Evolutionary conservation across 2,329 filamentous ascomycete genomes (phyloP).

Genomic region (Trichoderma breve): DNA sequence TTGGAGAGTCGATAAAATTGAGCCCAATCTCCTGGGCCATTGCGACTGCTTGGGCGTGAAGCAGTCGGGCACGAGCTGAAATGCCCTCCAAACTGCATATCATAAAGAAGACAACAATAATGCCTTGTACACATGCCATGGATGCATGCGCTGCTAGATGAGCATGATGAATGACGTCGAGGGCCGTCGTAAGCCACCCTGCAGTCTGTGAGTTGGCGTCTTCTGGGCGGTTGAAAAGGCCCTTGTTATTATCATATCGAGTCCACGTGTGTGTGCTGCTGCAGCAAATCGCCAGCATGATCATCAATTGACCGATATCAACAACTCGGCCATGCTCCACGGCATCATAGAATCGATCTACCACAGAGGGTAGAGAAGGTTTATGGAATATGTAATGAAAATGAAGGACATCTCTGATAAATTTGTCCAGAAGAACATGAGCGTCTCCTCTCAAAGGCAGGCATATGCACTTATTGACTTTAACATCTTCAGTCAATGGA

Average conservation of each 20-base stretch:
- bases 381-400: conserved; percentile 34
- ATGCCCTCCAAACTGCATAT: conserved; percentile 40
- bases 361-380: conserved; percentile 28
- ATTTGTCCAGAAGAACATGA: conserved; percentile 32
- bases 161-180: conserved; percentile 38
- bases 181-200: conserved; percentile 36
- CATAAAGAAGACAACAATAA: conserved; percentile 38
- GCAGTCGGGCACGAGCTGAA: conserved; percentile 34
- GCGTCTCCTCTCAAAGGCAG: conserved; percentile 33
- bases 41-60: conserved; percentile 29
- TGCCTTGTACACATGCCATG: conserved; percentile 38
- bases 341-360: conserved; percentile 33
- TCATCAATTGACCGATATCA: conserved; percentile 28
- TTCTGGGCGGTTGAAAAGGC: conserved; percentile 27
- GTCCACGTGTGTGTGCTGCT: conserved; percentile 35
- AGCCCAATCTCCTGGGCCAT: conserved; percentile 37
- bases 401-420: conserved; percentile 30
- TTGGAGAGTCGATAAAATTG: conserved; percentile 38
- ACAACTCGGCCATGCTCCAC: conserved; percentile 27
- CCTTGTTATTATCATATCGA: conserved; percentile 27
- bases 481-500: conserved; percentile 24
- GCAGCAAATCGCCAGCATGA: conserved; percentile 33
- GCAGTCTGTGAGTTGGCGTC: conserved; percentile 32
- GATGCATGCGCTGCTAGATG: conserved; percentile 29
- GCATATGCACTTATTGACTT: conserved; percentile 36